A percentile compares a stretch with the other conserved stretches of the same genome.
Conservation (phyloP, 1,139 yeast genomes). For the Arxiozyma telluris region DNA sequence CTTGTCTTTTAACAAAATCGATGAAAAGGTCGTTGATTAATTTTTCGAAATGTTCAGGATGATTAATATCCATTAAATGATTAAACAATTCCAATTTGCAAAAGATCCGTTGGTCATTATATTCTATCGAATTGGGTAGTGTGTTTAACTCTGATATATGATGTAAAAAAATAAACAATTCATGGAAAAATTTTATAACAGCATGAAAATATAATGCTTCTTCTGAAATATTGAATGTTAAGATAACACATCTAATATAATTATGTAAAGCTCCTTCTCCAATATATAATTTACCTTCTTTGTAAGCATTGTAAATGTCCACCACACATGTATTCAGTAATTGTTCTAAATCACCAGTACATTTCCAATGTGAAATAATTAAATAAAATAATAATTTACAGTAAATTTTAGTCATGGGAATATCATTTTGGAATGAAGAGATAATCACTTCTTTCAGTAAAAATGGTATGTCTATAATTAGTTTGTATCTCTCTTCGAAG, state of each 20-base stretch:
- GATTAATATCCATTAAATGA: conserved; percentile 66
- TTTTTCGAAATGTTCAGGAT: conserved; percentile 72
- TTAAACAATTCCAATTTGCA: conserved; percentile 70
- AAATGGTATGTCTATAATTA: conserved; percentile 50
- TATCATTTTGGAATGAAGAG: conserved; percentile 60
- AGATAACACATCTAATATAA: conserved; percentile 16
- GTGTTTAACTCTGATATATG: conserved; percentile 59
- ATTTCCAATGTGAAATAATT: conserved; percentile 17
- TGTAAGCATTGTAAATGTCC: conserved; percentile 23
- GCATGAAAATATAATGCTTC: conserved; percentile 59
- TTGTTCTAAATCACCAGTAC: conserved; percentile 13
- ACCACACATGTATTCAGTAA: conserved; percentile 18
- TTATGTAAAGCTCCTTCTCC: conserved; percentile 19
- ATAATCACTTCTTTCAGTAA: conserved; percentile 58
- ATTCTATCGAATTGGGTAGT: conserved; percentile 76
- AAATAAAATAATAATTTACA: conserved; percentile 65
- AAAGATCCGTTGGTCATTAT: conserved; percentile 80
- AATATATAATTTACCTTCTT: conserved; percentile 18
- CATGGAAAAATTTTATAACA: conserved; percentile 46
- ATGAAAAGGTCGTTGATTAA: conserved; percentile 70
- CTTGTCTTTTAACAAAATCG: conserved; percentile 49
- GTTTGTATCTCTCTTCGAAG: conserved; percentile 64
- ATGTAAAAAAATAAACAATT: conserved; percentile 53
- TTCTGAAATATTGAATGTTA: conserved; percentile 32
- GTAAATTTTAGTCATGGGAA: conserved; percentile 55